A percentile compares a stretch with the other conserved stretches of the same genome.
Conservation (phyloP, 768 basidiomycete species). For the Rhizopogon vesiculosus region DNA sequence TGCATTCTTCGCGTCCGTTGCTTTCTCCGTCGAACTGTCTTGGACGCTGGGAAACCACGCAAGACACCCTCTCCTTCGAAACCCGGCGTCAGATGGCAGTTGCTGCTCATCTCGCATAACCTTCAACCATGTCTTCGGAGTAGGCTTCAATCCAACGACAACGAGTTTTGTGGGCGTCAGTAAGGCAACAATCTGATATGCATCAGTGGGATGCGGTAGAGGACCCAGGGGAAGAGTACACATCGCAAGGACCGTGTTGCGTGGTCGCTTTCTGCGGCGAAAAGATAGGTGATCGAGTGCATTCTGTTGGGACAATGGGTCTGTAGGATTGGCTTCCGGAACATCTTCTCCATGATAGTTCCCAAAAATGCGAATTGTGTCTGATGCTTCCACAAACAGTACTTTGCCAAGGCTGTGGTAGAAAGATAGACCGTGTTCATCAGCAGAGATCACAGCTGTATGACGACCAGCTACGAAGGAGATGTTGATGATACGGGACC, state of each 20-base stretch:
- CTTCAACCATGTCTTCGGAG: constrained; percentile 90
- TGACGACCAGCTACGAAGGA: constrained; percentile 89
- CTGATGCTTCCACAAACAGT: constrained; percentile 90
- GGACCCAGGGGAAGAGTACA: constrained; percentile 79
- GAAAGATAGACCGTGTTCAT: constrained; percentile 89
- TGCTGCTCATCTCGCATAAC: constrained; percentile 51
- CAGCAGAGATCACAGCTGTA: constrained; percentile 88
- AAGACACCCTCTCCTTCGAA: constrained; percentile 56
- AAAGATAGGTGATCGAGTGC: constrained; percentile 15
- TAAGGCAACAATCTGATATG: constrained; percentile 76
- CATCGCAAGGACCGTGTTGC: constrained; percentile 74
- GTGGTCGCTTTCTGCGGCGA: constrained; percentile 42
- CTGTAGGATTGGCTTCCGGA: not conserved
- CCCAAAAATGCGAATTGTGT: constrained; percentile 90
- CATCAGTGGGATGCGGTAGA: constrained; percentile 67
- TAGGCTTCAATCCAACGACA: constrained; percentile 88
- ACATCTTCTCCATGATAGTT: constrained; percentile 66
- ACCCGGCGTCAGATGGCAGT: constrained; percentile 32
- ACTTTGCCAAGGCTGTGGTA: constrained; percentile 94
- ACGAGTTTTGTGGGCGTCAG: constrained; percentile 90
- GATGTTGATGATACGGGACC: constrained; percentile 75
- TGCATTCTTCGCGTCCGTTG: not conserved
- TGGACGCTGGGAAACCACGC: constrained; percentile 78
- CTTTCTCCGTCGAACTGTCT: constrained; percentile 8
- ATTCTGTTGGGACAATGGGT: constrained; percentile 10